Evolutionary conservation across 768 basidiomycete genomes (phyloP), one percentile per base, ranked within the genome.

Genomic region (Thelephora aurantiotincta): DNA sequence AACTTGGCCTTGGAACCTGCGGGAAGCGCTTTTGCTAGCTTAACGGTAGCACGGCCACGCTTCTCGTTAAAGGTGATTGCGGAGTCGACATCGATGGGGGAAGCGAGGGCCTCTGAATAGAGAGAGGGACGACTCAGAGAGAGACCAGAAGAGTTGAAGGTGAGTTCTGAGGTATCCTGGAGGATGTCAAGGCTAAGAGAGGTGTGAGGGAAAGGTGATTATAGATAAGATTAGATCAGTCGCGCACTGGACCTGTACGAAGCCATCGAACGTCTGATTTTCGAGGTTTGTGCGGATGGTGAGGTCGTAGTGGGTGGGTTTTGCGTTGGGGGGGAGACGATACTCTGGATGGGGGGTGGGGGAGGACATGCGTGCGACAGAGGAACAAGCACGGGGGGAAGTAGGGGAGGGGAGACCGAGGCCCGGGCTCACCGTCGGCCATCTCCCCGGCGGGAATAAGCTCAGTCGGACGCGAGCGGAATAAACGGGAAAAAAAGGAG

Each of bases 261-360:
- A 70, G 37, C 94, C 94, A 37, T 76, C 68, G 61, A 91, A 98
- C 9, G 66, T 73, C 50, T 78, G 71, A n/a, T 70, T 71, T 48
- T 82, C 72, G 46, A 97, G 75, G 65, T 97, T 88, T 2, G 89
- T 92, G 57, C 75, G 77, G 59, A 92, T 65, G 42, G 77, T 77
- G 44, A 91, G 58, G 54, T 86, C 81, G 62, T 92, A 93, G 60
- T 91, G 86, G 6, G 63, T 71, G 11, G 87, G 80, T 55, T 71
- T 76, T 47, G 84, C 73, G 52, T 78, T 65, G 1, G 70, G 69
- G 16, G 84, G 83, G 46, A 89, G 73, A 55, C 85, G 78, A 56
- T 75, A 63, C 33, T 58, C 57, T 3, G 37, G 20, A 2, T 43
- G 33, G 11, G 47, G n/a, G 12, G 46, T 35, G 13, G 52, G 14